Percentiles rank a stretch among this genome's conserved stretches.
phyloP scores from a whole-genome alignment of 2,329 filamentous ascomycete genomes.

The Aspergillus pseudoviridinutans region DNA sequence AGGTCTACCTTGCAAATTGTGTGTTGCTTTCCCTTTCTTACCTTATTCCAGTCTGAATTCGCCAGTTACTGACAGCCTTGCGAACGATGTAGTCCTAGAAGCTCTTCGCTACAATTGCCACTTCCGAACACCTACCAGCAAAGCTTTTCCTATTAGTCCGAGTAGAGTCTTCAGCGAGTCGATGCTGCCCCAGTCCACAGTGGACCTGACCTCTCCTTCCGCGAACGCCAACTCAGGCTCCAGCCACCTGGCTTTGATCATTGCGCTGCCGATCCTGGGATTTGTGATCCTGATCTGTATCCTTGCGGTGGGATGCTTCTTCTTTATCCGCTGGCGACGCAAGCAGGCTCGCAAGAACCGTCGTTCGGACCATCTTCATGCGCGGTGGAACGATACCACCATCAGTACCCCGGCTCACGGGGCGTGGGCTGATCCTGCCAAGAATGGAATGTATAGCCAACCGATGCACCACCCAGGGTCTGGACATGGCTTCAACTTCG shows the following conservation, averaged over 20 bases:
- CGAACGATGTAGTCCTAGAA: slow-evolving; percentile 37
- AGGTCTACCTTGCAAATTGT: slow-evolving; percentile 44
- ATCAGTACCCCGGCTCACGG: slow-evolving; percentile 26
- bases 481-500: slow-evolving; percentile 19
- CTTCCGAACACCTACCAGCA: slow-evolving; percentile 32
- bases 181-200: slow-evolving; percentile 32
- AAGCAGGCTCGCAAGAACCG: slow-evolving; percentile 28
- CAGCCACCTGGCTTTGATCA: slow-evolving; percentile 37
- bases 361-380: slow-evolving; percentile 27
- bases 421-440: slow-evolving; percentile 20
- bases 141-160: slow-evolving; percentile 38
- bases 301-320: slow-evolving; percentile 37
- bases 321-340: slow-evolving; percentile 41
- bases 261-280: slow-evolving; percentile 42
- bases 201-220: slow-evolving; percentile 17
- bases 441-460: slow-evolving; percentile 12
- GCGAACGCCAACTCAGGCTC: slow-evolving; percentile 11
- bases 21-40: slow-evolving; percentile 14
- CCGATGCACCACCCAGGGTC: slow-evolving; percentile 11
- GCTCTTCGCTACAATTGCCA: slow-evolving; percentile 44
- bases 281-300: slow-evolving; percentile 36
- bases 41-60: background rate
- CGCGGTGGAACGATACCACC: slow-evolving; percentile 33
- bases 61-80: background rate
- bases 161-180: slow-evolving; percentile 40